These are phyloP conservation scores for Fragaria iinumae DNA, from an alignment of 306 rosid genomes.

Conservation along the genomic window DNA sequence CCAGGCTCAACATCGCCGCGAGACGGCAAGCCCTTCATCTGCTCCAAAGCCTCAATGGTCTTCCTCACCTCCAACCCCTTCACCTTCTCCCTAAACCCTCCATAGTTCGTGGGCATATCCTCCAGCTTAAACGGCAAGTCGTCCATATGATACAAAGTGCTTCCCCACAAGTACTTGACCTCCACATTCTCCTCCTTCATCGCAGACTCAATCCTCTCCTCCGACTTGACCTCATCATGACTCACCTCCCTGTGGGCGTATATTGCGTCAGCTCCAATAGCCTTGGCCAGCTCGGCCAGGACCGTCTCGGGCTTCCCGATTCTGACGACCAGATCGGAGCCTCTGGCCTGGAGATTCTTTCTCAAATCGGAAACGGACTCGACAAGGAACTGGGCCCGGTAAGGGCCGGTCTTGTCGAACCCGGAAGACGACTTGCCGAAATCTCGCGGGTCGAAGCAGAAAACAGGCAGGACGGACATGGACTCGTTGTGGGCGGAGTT, in stretches of 20 bases:
- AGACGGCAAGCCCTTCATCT: constrained; percentile 79
- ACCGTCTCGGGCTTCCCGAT: constrained; percentile 84
- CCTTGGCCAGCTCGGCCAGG: constrained; percentile 73
- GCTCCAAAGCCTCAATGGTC: constrained; percentile 84
- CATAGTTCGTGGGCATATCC: constrained; percentile 82
- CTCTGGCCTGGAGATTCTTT: constrained; percentile 64
- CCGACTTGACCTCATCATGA: constrained; percentile 75
- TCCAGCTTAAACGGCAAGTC: constrained; percentile 85
- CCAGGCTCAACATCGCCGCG: constrained; percentile 87
- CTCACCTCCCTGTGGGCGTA: constrained; percentile 80
- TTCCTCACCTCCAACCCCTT: constrained; percentile 75
- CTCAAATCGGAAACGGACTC: constrained; percentile 78
- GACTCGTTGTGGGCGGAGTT: constrained; percentile 74
- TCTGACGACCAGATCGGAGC: constrained; percentile 85
- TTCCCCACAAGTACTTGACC: constrained; percentile 91
- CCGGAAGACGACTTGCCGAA: constrained; percentile 85
- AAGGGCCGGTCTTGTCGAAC: constrained; percentile 82
- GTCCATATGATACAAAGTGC: constrained; percentile 78
- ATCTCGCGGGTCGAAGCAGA: constrained; percentile 89
- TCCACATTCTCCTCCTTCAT: constrained; percentile 89
- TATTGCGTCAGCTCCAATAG: constrained; percentile 77
- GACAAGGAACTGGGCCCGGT: constrained; percentile 67
- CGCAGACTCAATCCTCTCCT: constrained; percentile 67
- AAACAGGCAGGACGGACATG: constrained; percentile 78
- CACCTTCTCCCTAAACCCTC: constrained; percentile 77